Percentiles rank a stretch among this genome's conserved stretches.
Evolutionary conservation across 192 early-diverging fungal genomes (phyloP).

Genomic region (Dissophora ornata): DNA sequence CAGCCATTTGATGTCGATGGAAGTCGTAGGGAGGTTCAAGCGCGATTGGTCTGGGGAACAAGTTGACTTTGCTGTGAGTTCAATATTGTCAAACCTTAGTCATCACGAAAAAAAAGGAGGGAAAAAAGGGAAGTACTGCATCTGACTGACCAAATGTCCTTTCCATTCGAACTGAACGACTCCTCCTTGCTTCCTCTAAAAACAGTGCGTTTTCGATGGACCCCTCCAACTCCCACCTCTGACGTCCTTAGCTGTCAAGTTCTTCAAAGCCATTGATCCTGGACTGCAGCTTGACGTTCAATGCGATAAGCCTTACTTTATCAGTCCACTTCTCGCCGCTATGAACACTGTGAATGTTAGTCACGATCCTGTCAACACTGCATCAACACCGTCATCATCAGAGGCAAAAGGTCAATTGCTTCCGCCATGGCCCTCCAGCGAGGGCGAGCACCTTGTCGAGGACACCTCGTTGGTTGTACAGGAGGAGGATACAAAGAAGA

Average conservation of each 20-base stretch:
- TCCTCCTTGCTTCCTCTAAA: not conserved
- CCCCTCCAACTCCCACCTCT: conserved; percentile 20
- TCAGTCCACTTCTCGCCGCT: conserved; percentile 13
- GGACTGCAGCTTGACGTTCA: conserved; percentile 22
- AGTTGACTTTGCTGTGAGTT: conserved; percentile 26
- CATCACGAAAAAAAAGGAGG: too few relatives aligned
- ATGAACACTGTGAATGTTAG: conserved; percentile 27
- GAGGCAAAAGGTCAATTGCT: not conserved
- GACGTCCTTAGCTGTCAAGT: conserved; percentile 17
- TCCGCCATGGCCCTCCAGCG: conserved; percentile 7
- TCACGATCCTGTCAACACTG: not conserved
- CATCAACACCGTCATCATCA: not conserved
- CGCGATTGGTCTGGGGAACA: conserved; percentile 42
- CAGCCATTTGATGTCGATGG: conserved; percentile 5
- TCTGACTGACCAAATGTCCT: not conserved
- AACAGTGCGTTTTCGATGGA: conserved; percentile 19
- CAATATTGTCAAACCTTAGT: too few relatives aligned
- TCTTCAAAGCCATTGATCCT: conserved; percentile 28
- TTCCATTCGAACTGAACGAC: not conserved
- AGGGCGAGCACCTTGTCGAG: conserved; percentile 7
- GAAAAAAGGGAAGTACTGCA: too few relatives aligned
- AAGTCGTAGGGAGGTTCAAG: conserved; percentile 35
- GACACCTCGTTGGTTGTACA: not conserved
- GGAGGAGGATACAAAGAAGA: too few relatives aligned
- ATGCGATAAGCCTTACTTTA: conserved; percentile 14